These are phyloP conservation scores for Sugiyamaella novakii DNA, from an alignment of 1,139 yeast genomes.

Conservation along the genomic window DNA sequence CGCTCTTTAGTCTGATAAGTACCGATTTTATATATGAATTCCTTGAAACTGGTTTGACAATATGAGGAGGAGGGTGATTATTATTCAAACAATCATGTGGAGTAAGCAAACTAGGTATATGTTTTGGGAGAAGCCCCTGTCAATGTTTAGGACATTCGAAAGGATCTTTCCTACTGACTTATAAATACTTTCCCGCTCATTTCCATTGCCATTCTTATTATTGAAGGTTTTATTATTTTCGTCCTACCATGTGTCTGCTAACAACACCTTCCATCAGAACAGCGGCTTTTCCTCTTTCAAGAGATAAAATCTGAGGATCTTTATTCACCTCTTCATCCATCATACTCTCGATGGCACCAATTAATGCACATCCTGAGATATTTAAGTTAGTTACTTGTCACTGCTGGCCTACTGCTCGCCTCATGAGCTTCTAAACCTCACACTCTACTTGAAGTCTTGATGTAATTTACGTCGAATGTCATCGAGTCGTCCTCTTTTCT, in stretches of 20 bases:
- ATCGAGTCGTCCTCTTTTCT: constrained; percentile 40
- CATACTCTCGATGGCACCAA: constrained; percentile 32
- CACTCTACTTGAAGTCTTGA: constrained; percentile 37
- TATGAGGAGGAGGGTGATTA: no score
- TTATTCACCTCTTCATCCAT: constrained; percentile 36
- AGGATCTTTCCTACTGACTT: constrained; percentile 24
- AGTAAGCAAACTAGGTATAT: no score
- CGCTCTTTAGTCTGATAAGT: no score
- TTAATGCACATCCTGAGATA: constrained; percentile 31
- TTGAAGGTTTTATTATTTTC: constrained; percentile 6
- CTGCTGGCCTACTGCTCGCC: no score
- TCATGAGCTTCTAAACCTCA: no score
- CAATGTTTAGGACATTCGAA: no score
- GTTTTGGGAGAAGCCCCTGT: no score
- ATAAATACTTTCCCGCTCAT: constrained; percentile 27
- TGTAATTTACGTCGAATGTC: constrained; percentile 34
- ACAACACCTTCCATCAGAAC: constrained; percentile 38
- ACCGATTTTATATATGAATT: no score
- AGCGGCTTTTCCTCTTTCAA: constrained; percentile 38
- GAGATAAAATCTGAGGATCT: constrained; percentile 32
- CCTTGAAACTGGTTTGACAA: no score
- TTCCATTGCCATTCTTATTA: no score
- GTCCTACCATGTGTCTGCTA: constrained; percentile 27
- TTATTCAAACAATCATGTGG: no score
- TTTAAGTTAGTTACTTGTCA: no score